Percentiles rank a stretch among this genome's conserved stretches.
Conservation (phyloP, 2,329 filamentous ascomycete species). For the Biscogniauxia sp. region DNA sequence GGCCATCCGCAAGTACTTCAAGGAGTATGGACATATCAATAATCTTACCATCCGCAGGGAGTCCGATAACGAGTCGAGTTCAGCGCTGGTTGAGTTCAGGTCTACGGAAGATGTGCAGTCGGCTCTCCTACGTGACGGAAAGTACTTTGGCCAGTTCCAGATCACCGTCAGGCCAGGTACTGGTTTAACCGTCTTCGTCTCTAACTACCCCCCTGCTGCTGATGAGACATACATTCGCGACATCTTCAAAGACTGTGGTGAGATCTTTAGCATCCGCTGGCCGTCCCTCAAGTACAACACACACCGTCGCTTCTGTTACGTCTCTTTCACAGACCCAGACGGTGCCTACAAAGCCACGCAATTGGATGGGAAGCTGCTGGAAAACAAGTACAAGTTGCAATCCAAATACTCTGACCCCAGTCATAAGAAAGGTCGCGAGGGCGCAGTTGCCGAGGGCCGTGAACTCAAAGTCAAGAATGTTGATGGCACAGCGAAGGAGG, state of each 20-base stretch:
- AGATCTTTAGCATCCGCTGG: slow-evolving; percentile 82
- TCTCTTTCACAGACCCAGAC: slow-evolving; percentile 75
- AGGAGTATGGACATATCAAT: slow-evolving; percentile 82
- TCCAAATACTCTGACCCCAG: slow-evolving; percentile 83
- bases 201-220: slow-evolving; percentile 80
- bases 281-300: slow-evolving; percentile 89
- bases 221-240: slow-evolving; percentile 68
- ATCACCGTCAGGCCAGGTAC: slow-evolving; percentile 74
- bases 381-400: slow-evolving; percentile 65
- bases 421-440: slow-evolving; percentile 74
- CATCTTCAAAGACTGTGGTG: slow-evolving; percentile 72
- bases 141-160: slow-evolving; percentile 69
- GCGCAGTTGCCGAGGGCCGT: slow-evolving; percentile 80
- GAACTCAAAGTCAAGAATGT: slow-evolving; percentile 78
- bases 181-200: slow-evolving; percentile 80
- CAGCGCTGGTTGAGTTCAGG: slow-evolving; percentile 83
- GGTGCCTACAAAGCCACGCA: slow-evolving; percentile 69
- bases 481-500: slow-evolving; percentile 59
- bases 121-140: slow-evolving; percentile 77
- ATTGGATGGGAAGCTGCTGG: slow-evolving; percentile 69
- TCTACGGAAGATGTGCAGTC: slow-evolving; percentile 75
- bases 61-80: slow-evolving; percentile 56
- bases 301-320: slow-evolving; percentile 89
- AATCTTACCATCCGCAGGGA: slow-evolving; percentile 68
- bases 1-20: slow-evolving; percentile 84